Evolutionary conservation across 495 filamentous ascomycete genomes (phyloP).

Genomic region (Talaromyces liani): DNA sequence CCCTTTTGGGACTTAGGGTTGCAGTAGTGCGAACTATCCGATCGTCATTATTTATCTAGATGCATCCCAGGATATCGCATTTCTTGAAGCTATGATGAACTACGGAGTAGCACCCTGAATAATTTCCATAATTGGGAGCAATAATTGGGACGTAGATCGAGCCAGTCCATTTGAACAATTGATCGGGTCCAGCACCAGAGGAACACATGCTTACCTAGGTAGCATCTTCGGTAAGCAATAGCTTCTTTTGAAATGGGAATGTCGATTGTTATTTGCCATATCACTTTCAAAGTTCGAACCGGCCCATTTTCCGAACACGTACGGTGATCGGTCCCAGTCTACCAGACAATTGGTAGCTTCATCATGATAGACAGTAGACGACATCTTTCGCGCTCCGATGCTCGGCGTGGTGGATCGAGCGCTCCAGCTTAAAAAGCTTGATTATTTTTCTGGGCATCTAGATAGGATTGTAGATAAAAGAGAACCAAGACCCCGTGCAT

Average conservation of each 20-base stretch:
- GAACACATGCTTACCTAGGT: background rate
- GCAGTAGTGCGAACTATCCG: background rate
- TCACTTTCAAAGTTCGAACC: background rate
- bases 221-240: background rate
- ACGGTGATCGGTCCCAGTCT: background rate
- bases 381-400: background rate
- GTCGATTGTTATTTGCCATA: background rate
- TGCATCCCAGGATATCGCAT: background rate
- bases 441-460: background rate
- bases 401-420: background rate
- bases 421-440: background rate
- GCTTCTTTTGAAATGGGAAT: background rate
- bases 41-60: background rate
- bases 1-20: background rate
- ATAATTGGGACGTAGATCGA: background rate
- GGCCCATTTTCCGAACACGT: background rate
- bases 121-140: too few relatives aligned
- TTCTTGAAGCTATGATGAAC: background rate
- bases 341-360: background rate
- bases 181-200: too few relatives aligned
- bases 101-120: background rate
- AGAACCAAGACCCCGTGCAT: background rate
- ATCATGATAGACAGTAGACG: background rate
- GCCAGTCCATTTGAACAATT: background rate
- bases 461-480: background rate